Base-by-base conservation (phyloP, 225 moss, liverwort and hornwort species). In the Polytrichum commune region DNA sequence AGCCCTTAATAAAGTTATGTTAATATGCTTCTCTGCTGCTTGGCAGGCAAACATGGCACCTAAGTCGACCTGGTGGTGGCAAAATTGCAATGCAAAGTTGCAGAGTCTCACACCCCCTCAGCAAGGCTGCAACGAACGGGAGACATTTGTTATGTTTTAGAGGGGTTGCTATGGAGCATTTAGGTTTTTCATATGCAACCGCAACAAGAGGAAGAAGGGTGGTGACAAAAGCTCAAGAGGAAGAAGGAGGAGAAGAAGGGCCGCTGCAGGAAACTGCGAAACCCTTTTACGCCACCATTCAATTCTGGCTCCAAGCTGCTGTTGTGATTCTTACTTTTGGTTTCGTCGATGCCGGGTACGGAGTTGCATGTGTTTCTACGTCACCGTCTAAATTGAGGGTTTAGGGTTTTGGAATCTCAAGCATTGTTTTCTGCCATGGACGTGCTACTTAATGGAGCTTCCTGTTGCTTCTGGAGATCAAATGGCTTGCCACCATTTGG, bases 281-380 rank as follows among this genome's bases (percentile, higher is more conserved):
- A 77, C 79, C 89, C 3, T 76, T 83, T 53, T 85, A 83, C 61
- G 77, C 73, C 10, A 72, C 84, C 13, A 0, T 57, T 16, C 76
- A 89, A 20, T 89, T 93, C 65, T 87, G 84, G 89, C 74, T 92
- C 78, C 91, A 93, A 81, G 72, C 81, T 68, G 87, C 75, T 54
- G 89, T 96, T 74, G 87, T 90, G 10, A 27, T 89, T 24, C 72
- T 93, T 55, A 83, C 93, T 19, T 56, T 84, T 54, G 93, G 93
- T 20, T 92, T 93, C 65, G 76, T 96, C 57, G 96, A 96, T 73
- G 93, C 96, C 29, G 93, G 95, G 95, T 96, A 84, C 74, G 38
- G 38, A 38, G 38, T 46, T 46, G 38, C 38, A 46, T 13, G 38
- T 46, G 3, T 46, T 46, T 38, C 38, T 46, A 46, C 4, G 38